Evolutionary conservation across 2,329 filamentous ascomycete genomes (phyloP).

Genomic region (Leptographium radiaticola): DNA sequence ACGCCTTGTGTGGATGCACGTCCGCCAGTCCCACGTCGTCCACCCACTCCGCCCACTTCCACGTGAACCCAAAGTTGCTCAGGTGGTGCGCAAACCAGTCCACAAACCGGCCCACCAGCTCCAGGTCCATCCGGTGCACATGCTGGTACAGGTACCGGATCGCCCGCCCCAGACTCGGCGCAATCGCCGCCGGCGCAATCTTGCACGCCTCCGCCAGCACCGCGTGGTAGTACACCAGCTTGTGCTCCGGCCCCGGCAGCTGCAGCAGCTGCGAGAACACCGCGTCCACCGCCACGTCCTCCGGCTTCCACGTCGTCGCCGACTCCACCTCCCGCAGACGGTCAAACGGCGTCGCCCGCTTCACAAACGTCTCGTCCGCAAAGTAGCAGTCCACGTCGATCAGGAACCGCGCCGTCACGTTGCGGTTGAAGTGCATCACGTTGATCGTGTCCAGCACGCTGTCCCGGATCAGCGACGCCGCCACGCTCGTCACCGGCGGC

Average conservation of each 20-base stretch:
- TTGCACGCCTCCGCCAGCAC: conserved; percentile 93
- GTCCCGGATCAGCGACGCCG: conserved; percentile 74
- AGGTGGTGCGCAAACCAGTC: conserved; percentile 98
- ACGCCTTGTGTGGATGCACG: conserved; percentile 80
- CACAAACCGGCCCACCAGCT: conserved; percentile 75
- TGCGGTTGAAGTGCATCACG: conserved; percentile 83
- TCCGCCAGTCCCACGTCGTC: conserved; percentile 68
- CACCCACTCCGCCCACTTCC: conserved; percentile 98
- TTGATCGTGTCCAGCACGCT: conserved; percentile 87
- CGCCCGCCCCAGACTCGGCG: conserved; percentile 81
- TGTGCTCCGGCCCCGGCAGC: conserved; percentile 77
- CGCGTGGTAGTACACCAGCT: conserved; percentile 92
- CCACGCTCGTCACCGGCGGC: conserved; percentile 60
- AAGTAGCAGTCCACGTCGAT: conserved; percentile 96
- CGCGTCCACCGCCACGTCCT: conserved; percentile 93
- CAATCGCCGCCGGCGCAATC: conserved; percentile 89
- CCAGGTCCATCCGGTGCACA: conserved; percentile 70
- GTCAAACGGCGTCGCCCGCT: conserved; percentile 86
- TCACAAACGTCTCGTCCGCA: conserved; percentile 77
- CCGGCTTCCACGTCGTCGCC: conserved; percentile 83
- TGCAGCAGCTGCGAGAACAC: conserved; percentile 93
- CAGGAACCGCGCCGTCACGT: conserved; percentile 71
- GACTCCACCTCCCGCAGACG: conserved; percentile 59
- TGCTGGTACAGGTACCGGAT: conserved; percentile 86
- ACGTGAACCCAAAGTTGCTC: conserved; percentile 97